phyloP scores from a whole-genome alignment of 2,329 filamentous ascomycete genomes.

The Apiospora koreana region DNA sequence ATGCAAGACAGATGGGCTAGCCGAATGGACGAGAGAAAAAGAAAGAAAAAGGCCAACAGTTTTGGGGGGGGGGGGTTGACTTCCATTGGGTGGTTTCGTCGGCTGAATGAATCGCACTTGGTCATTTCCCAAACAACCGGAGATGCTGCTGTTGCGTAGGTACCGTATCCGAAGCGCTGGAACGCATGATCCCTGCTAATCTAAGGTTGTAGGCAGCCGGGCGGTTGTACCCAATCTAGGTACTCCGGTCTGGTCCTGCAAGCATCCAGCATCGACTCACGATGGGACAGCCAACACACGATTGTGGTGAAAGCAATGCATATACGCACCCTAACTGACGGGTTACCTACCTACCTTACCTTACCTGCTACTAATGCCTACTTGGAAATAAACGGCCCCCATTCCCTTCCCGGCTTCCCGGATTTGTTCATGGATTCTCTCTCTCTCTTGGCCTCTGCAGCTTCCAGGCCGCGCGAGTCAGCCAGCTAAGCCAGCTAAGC shows the following conservation, averaged over 20 bases:
- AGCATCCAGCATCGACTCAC: background rate
- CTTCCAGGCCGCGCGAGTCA: background rate
- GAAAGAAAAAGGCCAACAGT: no score
- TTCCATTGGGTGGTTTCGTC: background rate
- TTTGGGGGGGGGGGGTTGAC: no score
- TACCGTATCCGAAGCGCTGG: conserved; percentile 27
- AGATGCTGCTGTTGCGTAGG: conserved; percentile 13
- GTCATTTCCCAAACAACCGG: background rate
- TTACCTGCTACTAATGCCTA: no score
- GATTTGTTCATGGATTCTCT: background rate
- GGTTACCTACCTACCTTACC: background rate
- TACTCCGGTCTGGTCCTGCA: background rate
- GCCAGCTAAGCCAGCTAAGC: background rate
- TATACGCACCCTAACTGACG: background rate
- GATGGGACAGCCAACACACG: background rate
- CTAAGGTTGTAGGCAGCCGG: background rate
- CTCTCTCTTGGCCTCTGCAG: background rate
- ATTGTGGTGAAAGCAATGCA: background rate
- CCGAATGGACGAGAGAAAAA: no score
- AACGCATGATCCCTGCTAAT: conserved; percentile 28
- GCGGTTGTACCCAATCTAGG: background rate
- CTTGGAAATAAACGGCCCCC: no score
- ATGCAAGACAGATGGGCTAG: no score
- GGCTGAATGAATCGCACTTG: background rate
- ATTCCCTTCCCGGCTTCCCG: background rate